Evolutionary conservation across 805 yeast species (phyloP).

Genomic region (Kregervanrija fluxuum): DNA sequence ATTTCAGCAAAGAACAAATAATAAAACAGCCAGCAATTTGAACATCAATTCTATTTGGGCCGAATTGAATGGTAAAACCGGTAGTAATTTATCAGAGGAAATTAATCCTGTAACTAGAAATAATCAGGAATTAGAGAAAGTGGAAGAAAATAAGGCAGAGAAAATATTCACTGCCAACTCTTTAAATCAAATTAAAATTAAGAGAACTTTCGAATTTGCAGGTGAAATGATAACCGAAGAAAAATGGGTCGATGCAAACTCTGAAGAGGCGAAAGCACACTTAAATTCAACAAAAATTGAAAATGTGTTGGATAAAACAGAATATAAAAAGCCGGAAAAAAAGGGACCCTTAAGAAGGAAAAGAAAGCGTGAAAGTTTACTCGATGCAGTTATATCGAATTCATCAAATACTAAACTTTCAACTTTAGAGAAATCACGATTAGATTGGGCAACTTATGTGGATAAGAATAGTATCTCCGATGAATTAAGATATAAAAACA

Average conservation of each 20-base stretch:
- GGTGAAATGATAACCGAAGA: constrained; percentile 75
- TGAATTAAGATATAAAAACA: constrained; percentile 73
- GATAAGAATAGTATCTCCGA: constrained; percentile 79
- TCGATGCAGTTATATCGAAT: constrained; percentile 67
- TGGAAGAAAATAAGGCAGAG: not conserved
- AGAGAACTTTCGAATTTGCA: constrained; percentile 79
- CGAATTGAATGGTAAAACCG: constrained; percentile 32
- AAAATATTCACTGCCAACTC: not conserved
- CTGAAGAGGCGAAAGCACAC: constrained; percentile 86
- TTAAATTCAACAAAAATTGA: constrained; percentile 40
- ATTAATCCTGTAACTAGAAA: not conserved
- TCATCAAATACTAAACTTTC: constrained; percentile 73
- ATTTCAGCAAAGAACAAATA: constrained; percentile 5
- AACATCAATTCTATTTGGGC: constrained; percentile 51
- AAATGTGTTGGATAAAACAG: not conserved
- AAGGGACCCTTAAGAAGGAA: constrained; percentile 24
- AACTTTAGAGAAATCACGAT: constrained; percentile 84
- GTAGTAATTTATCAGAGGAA: not conserved
- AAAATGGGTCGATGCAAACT: constrained; percentile 64
- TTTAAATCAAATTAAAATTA: constrained; percentile 47
- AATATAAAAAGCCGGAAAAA: not conserved
- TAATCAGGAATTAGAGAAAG: not conserved
- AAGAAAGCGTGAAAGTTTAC: constrained; percentile 64
- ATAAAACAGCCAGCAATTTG: constrained; percentile 20
- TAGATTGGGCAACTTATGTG: constrained; percentile 94